Percentiles rank a stretch among this genome's conserved stretches.
Evolutionary conservation across 2,329 filamentous ascomycete genomes (phyloP).

Genomic region (Colletotrichum theobromicola): DNA sequence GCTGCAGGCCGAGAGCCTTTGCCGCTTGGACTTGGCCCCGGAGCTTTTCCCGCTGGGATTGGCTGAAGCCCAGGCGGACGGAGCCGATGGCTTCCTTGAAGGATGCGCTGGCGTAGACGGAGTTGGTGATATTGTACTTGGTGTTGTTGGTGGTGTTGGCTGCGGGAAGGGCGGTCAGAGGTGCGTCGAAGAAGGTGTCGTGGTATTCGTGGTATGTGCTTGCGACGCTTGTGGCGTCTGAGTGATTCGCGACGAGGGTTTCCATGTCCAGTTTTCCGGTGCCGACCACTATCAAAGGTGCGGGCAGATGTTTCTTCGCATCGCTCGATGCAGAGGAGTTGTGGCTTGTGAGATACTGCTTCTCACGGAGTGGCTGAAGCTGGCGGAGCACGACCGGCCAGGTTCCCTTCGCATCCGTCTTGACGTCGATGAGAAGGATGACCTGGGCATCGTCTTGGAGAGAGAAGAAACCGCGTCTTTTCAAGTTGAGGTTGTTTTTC

Average conservation of each 20-base stretch:
- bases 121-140: conserved; percentile 2
- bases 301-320: fast-evolving
- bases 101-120: conserved; percentile 68
- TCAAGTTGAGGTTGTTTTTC: conserved; percentile 52
- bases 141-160: not conserved
- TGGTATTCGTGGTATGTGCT: not conserved
- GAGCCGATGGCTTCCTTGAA: conserved; percentile 60
- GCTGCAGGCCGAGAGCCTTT: conserved; percentile 57
- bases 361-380: not conserved
- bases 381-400: conserved; percentile 40
- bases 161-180: not conserved
- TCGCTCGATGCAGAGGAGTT: not conserved
- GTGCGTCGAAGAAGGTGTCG: not conserved
- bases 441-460: conserved; percentile 34
- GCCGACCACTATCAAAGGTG: not conserved
- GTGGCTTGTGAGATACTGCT: not conserved
- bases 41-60: conserved; percentile 47
- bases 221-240: not conserved
- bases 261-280: not conserved
- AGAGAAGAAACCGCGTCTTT: conserved; percentile 25
- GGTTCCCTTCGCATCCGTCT: conserved; percentile 57
- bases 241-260: not conserved
- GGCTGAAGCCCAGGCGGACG: conserved; percentile 49
- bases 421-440: conserved; percentile 72
- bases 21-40: conserved; percentile 51